Evolutionary conservation across 257 asterid genomes (phyloP).

Genomic region (Datura wrightii): DNA sequence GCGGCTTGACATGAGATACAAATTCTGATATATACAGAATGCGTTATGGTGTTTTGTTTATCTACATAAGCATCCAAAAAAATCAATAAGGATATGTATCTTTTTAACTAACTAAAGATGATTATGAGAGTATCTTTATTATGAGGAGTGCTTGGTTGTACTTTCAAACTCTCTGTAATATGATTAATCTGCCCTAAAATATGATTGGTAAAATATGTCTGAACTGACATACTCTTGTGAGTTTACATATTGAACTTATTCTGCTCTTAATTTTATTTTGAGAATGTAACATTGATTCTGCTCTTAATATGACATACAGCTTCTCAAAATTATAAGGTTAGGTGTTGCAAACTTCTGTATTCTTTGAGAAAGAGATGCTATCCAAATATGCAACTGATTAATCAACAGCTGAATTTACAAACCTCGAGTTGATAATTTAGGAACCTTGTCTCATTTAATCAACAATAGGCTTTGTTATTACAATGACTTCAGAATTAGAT

Average conservation of each 20-base stretch:
- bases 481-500: not conserved
- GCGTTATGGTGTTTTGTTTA: not conserved
- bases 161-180: conserved; percentile 16
- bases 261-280: not conserved
- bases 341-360: not conserved
- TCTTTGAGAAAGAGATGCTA: conserved; percentile 25
- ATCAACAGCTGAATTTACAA: conserved; percentile 13
- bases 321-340: not conserved
- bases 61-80: conserved; percentile 16
- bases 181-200: not conserved
- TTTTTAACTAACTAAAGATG: not conserved
- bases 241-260: not conserved
- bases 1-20: not conserved
- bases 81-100: conserved; percentile 17
- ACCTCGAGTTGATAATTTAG: conserved; percentile 18
- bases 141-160: conserved; percentile 14
- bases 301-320: not conserved
- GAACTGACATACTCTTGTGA: conserved; percentile 5
- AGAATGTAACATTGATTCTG: no score
- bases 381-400: conserved; percentile 18
- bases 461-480: conserved; percentile 48
- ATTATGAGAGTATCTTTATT: conserved; percentile 16
- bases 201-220: conserved; percentile 3
- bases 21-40: not conserved
- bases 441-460: conserved; percentile 19